These are phyloP conservation scores for Stachybotrys echinatus DNA, from an alignment of 2,329 filamentous ascomycete species.

Conservation along the genomic window DNA sequence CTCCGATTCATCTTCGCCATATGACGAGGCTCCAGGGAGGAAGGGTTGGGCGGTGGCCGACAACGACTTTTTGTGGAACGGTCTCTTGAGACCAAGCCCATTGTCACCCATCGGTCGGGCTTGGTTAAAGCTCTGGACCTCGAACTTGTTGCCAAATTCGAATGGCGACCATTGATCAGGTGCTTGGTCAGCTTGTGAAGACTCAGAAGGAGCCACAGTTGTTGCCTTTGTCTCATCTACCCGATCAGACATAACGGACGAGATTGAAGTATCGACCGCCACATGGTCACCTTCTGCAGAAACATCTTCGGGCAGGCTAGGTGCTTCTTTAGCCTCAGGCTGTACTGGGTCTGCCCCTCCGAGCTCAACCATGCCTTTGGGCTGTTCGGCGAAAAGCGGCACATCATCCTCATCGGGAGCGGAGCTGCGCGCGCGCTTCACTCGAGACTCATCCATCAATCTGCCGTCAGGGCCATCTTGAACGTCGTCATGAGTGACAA, in stretches of 20 bases:
- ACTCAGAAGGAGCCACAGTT: constrained; percentile 47
- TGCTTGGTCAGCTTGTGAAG: constrained; percentile 43
- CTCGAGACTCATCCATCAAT: constrained; percentile 57
- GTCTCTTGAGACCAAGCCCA: constrained; percentile 23
- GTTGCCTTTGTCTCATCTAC: constrained; percentile 48
- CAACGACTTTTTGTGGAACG: constrained; percentile 42
- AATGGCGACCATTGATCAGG: constrained; percentile 47
- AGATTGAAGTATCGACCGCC: constrained; percentile 45
- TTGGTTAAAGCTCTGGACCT: constrained; percentile 46
- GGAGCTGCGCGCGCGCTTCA: constrained; percentile 68
- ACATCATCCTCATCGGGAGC: constrained; percentile 67
- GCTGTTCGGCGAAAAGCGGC: constrained; percentile 64
- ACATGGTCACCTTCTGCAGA: constrained; percentile 36
- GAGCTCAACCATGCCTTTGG: constrained; percentile 12
- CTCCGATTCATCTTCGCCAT: constrained; percentile 15
- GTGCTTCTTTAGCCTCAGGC: constrained; percentile 12
- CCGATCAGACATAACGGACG: constrained; percentile 48
- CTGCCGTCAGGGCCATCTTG: constrained; percentile 48
- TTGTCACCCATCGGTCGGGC: constrained; percentile 45
- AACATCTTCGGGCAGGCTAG: constrained; percentile 18
- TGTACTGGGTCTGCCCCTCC: constrained; percentile 15
- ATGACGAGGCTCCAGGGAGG: constrained; percentile 36
- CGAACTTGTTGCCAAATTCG: constrained; percentile 48
- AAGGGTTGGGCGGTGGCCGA: constrained; percentile 71
- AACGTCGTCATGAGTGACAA: constrained; percentile 11